Conservation (phyloP, 345 rosid genomes). For the Moringa oleifera region DNA sequence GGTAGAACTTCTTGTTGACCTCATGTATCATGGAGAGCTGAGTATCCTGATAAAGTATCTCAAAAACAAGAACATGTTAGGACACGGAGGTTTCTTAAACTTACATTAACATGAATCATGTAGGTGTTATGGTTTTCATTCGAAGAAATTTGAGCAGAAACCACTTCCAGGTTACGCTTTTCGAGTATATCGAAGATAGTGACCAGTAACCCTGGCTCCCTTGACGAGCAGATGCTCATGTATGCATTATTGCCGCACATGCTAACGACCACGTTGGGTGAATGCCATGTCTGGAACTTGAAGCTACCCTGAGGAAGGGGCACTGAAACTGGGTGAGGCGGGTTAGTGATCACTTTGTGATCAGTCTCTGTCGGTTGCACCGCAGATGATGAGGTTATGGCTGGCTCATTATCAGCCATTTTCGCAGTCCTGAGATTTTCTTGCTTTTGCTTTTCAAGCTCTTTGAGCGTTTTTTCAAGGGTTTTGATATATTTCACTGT, state of each 20-base stretch:
- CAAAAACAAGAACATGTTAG: not conserved
- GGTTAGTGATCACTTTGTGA: too few species aligned
- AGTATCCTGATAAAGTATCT: too few species aligned
- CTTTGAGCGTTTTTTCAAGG: conserved; percentile 36
- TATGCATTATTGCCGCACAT: conserved; percentile 55
- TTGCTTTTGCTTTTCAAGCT: conserved; percentile 40
- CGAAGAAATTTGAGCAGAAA: conserved; percentile 46
- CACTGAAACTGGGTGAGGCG: conserved; percentile 18
- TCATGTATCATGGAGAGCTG: too few species aligned
- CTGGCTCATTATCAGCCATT: conserved; percentile 20
- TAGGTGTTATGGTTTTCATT: conserved; percentile 27
- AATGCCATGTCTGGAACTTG: conserved; percentile 49
- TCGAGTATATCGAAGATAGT: conserved; percentile 46
- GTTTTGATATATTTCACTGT: conserved; percentile 45
- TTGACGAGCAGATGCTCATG: conserved; percentile 43
- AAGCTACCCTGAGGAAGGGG: conserved; percentile 21
- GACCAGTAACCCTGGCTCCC: conserved; percentile 42
- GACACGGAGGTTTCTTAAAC: not conserved
- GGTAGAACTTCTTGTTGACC: too few species aligned
- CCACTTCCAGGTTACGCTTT: conserved; percentile 50
- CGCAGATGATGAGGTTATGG: conserved; percentile 3
- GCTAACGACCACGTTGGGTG: conserved; percentile 56
- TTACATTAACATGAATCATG: conserved; percentile 62
- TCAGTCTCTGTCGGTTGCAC: conserved; percentile 22
- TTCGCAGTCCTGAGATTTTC: conserved; percentile 35